Base-by-base conservation (phyloP, 805 yeast species). In the Vanderwaltozyma polyspora region DNA sequence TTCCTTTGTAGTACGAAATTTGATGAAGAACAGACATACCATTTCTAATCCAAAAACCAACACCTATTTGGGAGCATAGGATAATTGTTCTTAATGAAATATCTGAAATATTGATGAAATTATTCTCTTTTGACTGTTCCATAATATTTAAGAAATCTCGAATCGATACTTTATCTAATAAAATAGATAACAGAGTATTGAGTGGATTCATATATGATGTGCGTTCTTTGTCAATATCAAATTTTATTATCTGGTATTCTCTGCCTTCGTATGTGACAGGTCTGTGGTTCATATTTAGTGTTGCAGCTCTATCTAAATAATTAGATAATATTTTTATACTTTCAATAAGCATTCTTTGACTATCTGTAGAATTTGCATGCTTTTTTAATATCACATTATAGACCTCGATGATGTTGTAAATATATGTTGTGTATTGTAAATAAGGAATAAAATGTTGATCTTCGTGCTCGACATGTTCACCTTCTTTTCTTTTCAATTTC, bases 21-120 rank as follows among this genome's bases (percentile, higher is more conserved):
- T 74, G 75, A 28, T 68, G 63, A 4, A 72, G 53, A 2, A 67
- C 70, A 5, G 70, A 64, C 34, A 62, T 48, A 15, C 91, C 91
- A 47, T 80, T 80, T 57, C 89, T 68, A 3, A 80, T 69, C 91
- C 91, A 80, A 40, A 71, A 73, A 1, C 81, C 81, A 2, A 70
- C 59, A 23, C 67, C 68, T 3, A 78, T 70, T 46, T 80, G 89
- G 3, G 76, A 58, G 14, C 71, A 66, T 21, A 79, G 58, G 1
- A 77, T 85, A 22, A 76, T 59, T 12, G 78, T 68, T 50, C 80
- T 66, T 32, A 80, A 51, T 0, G 79, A 66, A 33, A 68, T 62
- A 51, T 78, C 85, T 0, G 80, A 64, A 13, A 76, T 62, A 3
- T 52, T 52, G 34, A 69, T 43, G 38, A 70, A 65, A 31, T 70